phyloP scores from a whole-genome alignment of 306 rosid species.

The Casuarina glauca region DNA sequence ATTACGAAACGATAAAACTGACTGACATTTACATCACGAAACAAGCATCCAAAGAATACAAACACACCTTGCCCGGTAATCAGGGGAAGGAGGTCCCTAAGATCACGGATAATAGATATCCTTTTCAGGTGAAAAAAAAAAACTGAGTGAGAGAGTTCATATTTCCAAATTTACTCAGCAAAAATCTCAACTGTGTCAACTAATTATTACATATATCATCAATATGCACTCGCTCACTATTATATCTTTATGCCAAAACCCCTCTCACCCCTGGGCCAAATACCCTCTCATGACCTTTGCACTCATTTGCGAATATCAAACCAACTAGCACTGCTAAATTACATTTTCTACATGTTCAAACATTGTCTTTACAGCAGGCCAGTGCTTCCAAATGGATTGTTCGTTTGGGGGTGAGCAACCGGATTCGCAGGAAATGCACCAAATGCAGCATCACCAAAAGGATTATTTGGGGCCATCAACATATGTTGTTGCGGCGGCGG shows the following conservation, averaged over 20 bases:
- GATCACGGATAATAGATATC: background rate
- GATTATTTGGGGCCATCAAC: constrained; percentile 74
- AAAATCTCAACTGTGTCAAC: constrained; percentile 33
- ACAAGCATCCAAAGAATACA: background rate
- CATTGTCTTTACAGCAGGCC: constrained; percentile 59
- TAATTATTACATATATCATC: constrained; percentile 38
- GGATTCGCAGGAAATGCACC: constrained; percentile 63
- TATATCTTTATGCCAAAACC: constrained; percentile 39
- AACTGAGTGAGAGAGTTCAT: background rate
- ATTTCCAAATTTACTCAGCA: constrained; percentile 18
- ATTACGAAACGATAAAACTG: too few species aligned
- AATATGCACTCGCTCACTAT: constrained; percentile 36
- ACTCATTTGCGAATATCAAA: constrained; percentile 49
- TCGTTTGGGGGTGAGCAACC: constrained; percentile 62
- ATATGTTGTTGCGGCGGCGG: constrained; percentile 59
- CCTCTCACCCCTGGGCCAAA: constrained; percentile 40
- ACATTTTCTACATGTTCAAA: constrained; percentile 6
- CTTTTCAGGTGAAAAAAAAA: background rate
- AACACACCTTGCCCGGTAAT: background rate
- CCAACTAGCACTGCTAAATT: constrained; percentile 41
- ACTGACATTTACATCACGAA: too few species aligned
- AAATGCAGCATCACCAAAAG: constrained; percentile 83
- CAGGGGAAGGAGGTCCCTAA: background rate
- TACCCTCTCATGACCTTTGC: constrained; percentile 38
- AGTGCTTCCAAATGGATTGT: constrained; percentile 90